Percentiles rank a stretch among this genome's conserved stretches.
Conservation (phyloP, 164 flowering plant species). For the Malania oleifera region DNA sequence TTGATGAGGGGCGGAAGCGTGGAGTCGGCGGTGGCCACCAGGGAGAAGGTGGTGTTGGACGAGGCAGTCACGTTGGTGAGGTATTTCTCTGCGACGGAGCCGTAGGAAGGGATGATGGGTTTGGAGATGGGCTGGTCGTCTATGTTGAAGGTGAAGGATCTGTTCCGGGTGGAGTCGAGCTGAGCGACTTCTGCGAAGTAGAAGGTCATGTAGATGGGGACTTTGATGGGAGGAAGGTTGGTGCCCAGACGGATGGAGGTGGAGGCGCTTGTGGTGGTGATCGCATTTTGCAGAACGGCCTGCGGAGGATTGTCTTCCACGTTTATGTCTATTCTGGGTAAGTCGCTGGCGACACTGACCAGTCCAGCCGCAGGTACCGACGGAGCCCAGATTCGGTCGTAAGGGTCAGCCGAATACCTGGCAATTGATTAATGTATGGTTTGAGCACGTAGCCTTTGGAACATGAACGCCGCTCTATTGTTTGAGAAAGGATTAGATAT, state of each 20-base stretch:
- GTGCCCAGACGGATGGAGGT: background rate
- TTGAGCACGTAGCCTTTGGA: no score
- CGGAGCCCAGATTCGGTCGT: slow-evolving; percentile 44
- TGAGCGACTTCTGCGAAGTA: slow-evolving; percentile 33
- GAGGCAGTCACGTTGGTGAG: slow-evolving; percentile 17
- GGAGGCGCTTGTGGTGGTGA: slow-evolving; percentile 12
- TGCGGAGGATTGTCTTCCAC: slow-evolving; percentile 28
- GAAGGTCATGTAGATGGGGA: slow-evolving; percentile 21
- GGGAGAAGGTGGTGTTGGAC: slow-evolving; percentile 15
- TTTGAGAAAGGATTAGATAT: no score
- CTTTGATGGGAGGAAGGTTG: background rate
- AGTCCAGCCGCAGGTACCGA: background rate
- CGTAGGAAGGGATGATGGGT: slow-evolving; percentile 33
- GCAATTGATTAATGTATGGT: background rate
- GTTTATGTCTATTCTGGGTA: background rate
- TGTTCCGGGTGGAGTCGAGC: slow-evolving; percentile 9
- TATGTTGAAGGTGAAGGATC: slow-evolving; percentile 19
- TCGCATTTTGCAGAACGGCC: slow-evolving; percentile 24
- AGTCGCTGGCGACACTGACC: slow-evolving; percentile 10
- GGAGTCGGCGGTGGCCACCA: slow-evolving; percentile 24
- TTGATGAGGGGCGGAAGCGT: slow-evolving; percentile 45
- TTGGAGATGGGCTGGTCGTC: slow-evolving; percentile 4
- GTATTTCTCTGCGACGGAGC: slow-evolving; percentile 1
- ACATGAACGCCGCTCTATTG: no score
- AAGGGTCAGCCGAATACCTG: slow-evolving; percentile 37